A percentile compares a stretch with the other conserved stretches of the same genome.
Evolutionary conservation across 257 asterid species (phyloP).

Genomic region (Solanum chiquidenum): DNA sequence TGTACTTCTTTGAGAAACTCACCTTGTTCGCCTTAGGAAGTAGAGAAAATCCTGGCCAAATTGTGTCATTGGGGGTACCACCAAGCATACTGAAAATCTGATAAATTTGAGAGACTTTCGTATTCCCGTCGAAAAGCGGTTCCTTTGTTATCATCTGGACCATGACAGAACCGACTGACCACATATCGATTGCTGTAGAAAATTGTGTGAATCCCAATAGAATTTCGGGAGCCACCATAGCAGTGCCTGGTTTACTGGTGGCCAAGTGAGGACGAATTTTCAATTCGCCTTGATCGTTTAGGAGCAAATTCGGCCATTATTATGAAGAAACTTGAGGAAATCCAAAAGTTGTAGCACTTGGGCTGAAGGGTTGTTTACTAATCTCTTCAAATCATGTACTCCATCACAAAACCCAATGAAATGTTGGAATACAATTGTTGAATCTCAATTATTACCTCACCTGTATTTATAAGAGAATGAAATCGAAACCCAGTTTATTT

Average conservation of each 20-base stretch:
- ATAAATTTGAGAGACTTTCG: conserved; percentile 59
- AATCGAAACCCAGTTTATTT: too few relatives aligned
- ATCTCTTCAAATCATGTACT: conserved; percentile 68
- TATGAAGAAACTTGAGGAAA: conserved; percentile 68
- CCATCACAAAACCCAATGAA: conserved; percentile 19
- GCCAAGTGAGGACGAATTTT: conserved; percentile 77
- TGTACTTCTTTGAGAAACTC: conserved; percentile 57
- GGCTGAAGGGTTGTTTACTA: conserved; percentile 67
- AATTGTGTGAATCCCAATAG: conserved; percentile 67
- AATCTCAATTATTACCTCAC: too few relatives aligned
- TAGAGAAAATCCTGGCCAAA: conserved; percentile 75
- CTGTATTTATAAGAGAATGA: too few relatives aligned
- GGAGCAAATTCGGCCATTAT: conserved; percentile 69
- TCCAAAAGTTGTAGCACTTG: conserved; percentile 65
- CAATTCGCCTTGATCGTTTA: conserved; percentile 58
- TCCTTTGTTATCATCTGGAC: conserved; percentile 51
- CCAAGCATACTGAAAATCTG: conserved; percentile 51
- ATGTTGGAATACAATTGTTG: too few relatives aligned
- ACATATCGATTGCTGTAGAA: conserved; percentile 81
- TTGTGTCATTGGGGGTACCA: conserved; percentile 74
- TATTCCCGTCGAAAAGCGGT: conserved; percentile 58
- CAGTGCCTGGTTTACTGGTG: conserved; percentile 57
- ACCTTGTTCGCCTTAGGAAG: conserved; percentile 59
- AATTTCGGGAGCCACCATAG: conserved; percentile 68
- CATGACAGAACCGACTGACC: conserved; percentile 92